Percentiles rank a stretch among this genome's conserved stretches.
Evolutionary conservation across 1,284 basidiomycete genomes (phyloP).

Genomic region (Laetiporus sulphureus): DNA sequence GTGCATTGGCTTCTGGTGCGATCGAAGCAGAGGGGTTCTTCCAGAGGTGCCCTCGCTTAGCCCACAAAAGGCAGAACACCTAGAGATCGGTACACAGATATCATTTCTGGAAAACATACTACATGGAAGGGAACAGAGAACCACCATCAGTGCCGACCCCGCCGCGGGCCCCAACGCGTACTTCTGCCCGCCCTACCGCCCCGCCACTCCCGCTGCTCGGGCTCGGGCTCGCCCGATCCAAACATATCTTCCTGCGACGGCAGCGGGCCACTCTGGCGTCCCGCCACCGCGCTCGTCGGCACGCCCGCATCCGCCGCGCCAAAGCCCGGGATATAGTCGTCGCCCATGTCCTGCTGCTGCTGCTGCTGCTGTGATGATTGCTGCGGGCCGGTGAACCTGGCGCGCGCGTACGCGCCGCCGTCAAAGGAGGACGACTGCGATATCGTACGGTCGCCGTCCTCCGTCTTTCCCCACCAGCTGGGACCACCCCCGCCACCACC

Average conservation of each 20-base stretch:
- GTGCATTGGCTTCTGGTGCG: no score
- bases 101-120: no score
- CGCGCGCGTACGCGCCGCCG: slow-evolving; percentile 8
- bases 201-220: slow-evolving; percentile 12
- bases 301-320: slow-evolving; percentile 18
- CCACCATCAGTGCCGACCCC: slow-evolving; percentile 2
- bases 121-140: no score
- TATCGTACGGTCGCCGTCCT: slow-evolving; percentile 11
- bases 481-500: slow-evolving; percentile 9
- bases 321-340: slow-evolving; percentile 23
- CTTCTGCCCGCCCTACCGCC: slow-evolving; percentile 10
- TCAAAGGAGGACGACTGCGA: slow-evolving; percentile 9
- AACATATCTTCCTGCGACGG: slow-evolving; percentile 38
- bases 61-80: no score
- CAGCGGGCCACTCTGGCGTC: slow-evolving; percentile 31
- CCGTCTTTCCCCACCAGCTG: slow-evolving; percentile 16
- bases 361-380: no score
- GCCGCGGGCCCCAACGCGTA: slow-evolving; percentile 8
- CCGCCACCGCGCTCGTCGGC: slow-evolving; percentile 24
- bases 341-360: slow-evolving; percentile 4
- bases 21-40: no score
- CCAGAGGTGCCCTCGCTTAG: no score
- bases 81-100: no score
- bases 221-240: slow-evolving; percentile 19
- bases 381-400: no score